Conservation (phyloP, 2,329 filamentous ascomycete species). For the Penicillium sp. region DNA sequence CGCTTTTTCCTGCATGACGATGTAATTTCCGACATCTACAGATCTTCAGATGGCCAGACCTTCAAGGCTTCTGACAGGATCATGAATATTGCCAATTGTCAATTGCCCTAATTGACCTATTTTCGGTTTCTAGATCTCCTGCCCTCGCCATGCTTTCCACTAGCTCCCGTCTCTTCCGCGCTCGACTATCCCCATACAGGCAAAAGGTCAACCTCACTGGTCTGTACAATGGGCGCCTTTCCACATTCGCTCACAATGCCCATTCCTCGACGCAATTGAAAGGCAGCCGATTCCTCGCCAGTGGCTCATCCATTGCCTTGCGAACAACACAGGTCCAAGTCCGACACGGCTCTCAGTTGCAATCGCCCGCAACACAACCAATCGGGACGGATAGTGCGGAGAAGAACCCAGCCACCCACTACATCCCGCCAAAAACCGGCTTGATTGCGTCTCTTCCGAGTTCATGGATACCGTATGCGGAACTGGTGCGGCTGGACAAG, state of each 20-base stretch:
- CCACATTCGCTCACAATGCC: constrained; percentile 1
- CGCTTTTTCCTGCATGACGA: constrained; percentile 10
- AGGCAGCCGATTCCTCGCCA: neutral
- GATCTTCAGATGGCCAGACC: neutral
- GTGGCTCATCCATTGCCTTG: neutral
- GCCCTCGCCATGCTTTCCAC: constrained; percentile 6
- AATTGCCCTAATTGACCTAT: neutral
- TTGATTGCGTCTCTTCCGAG: constrained; percentile 46
- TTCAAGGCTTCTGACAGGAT: neutral
- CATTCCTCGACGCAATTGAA: neutral
- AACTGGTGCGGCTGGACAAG: constrained; percentile 53
- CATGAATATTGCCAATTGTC: constrained; percentile 11
- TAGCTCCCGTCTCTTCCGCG: constrained; percentile 8
- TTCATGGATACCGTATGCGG: constrained; percentile 55
- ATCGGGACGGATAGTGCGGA: constrained; percentile 1
- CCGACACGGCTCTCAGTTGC: constrained; percentile 7
- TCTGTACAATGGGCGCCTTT: constrained; percentile 6
- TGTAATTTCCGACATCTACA: neutral
- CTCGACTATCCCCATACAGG: constrained; percentile 10
- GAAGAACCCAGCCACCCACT: constrained; percentile 30
- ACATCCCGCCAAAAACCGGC: constrained; percentile 47
- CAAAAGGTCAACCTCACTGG: neutral
- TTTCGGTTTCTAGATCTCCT: neutral
- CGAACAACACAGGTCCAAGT: neutral
- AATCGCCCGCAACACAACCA: constrained; percentile 8